phyloP scores from a whole-genome alignment of 2,329 filamentous ascomycete genomes.

The Metarhizium album region DNA sequence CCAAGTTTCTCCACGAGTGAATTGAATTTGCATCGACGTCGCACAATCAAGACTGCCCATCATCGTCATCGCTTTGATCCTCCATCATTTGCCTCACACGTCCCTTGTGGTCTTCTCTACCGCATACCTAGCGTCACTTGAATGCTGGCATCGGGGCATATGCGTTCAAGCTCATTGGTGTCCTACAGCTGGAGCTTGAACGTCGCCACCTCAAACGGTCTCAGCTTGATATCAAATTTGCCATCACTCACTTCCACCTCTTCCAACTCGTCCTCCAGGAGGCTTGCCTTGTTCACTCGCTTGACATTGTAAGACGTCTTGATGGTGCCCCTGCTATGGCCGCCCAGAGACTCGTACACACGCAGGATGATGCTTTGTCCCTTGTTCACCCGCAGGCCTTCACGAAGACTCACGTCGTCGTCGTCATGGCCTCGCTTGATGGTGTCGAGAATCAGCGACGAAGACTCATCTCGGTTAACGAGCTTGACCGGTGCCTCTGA shows the following conservation, averaged over 20 bases:
- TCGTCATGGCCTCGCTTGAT: conserved; percentile 92
- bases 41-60: background rate
- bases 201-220: conserved; percentile 79
- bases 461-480: conserved; percentile 39
- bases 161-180: conserved; percentile 15
- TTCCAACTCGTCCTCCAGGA: conserved; percentile 78
- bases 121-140: conserved; percentile 9
- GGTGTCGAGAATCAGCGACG: conserved; percentile 70
- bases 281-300: conserved; percentile 71
- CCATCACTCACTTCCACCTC: conserved; percentile 41
- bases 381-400: conserved; percentile 51
- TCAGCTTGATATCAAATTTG: conserved; percentile 52
- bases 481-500: conserved; percentile 48
- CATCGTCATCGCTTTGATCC: background rate
- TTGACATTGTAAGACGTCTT: conserved; percentile 58
- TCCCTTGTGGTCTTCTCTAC: background rate
- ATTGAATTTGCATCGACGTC: background rate
- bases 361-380: conserved; percentile 74
- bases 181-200: conserved; percentile 51
- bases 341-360: conserved; percentile 82
- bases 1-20: background rate
- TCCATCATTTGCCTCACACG: background rate
- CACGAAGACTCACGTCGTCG: conserved; percentile 54
- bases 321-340: conserved; percentile 62
- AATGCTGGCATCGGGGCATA: conserved; percentile 13